phyloP scores from a whole-genome alignment of 495 filamentous ascomycete species.

The Echria macrotheca region DNA sequence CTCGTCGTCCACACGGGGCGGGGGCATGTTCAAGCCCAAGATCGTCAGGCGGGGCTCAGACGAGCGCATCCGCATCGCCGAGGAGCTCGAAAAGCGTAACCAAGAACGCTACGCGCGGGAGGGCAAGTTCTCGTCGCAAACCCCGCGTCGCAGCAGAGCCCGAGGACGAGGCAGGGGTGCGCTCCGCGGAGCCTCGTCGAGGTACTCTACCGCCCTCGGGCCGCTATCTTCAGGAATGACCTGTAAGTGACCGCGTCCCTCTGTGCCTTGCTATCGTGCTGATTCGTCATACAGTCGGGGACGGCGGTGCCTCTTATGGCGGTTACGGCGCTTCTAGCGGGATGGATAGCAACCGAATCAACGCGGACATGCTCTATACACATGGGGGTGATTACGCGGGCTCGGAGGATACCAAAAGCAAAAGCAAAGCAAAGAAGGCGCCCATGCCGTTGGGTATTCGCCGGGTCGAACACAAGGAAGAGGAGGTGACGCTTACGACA shows the following conservation, averaged over 20 bases:
- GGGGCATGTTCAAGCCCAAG: slow-evolving; percentile 36
- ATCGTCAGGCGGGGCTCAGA: slow-evolving; percentile 36
- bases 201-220: slow-evolving; percentile 29
- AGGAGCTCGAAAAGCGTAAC: slow-evolving; percentile 29
- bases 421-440: slow-evolving; percentile 18
- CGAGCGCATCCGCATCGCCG: slow-evolving; percentile 37
- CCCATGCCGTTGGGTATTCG: slow-evolving; percentile 44
- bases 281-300: too few species aligned
- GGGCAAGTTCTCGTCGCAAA: slow-evolving; percentile 15
- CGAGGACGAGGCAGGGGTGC: slow-evolving; percentile 37
- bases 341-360: slow-evolving; percentile 32
- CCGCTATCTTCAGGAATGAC: slow-evolving; percentile 33
- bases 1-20: slow-evolving; percentile 11
- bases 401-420: slow-evolving; percentile 19
- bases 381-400: slow-evolving; percentile 25
- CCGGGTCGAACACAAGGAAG: slow-evolving; percentile 49
- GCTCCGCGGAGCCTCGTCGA: slow-evolving; percentile 22
- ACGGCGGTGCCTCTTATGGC: not conserved
- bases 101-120: slow-evolving; percentile 31
- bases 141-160: slow-evolving; percentile 28
- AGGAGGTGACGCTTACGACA: slow-evolving; percentile 46
- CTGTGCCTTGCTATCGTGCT: not conserved
- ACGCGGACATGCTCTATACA: slow-evolving; percentile 38
- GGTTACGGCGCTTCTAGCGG: slow-evolving; percentile 22
- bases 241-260: slow-evolving; percentile 18